These are phyloP conservation scores for Pholiota molesta DNA, from an alignment of 768 basidiomycete genomes.

Conservation along the genomic window DNA sequence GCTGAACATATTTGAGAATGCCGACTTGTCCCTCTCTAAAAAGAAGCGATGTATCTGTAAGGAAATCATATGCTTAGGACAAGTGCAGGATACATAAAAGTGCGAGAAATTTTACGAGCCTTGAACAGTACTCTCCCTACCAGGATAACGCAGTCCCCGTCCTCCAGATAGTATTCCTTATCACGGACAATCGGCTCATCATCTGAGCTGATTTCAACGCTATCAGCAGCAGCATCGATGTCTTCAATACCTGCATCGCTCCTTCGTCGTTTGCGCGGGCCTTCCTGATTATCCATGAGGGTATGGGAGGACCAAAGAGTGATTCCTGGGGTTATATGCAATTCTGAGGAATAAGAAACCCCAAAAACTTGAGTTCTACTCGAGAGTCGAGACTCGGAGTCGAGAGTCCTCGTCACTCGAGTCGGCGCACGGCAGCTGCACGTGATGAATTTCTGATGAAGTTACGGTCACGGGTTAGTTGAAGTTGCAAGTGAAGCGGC, in stretches of 20 bases:
- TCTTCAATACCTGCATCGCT: neutral
- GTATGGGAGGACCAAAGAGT: no score
- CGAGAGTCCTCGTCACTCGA: no score
- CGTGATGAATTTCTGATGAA: no score
- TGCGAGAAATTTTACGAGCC: neutral
- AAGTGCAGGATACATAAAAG: no score
- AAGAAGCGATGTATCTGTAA: constrained; percentile 17
- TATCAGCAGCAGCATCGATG: neutral
- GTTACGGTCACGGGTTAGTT: no score
- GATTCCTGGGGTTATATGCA: no score
- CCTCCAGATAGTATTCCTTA: constrained; percentile 13
- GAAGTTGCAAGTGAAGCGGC: no score
- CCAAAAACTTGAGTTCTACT: no score
- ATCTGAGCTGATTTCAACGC: neutral
- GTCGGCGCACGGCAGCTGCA: no score
- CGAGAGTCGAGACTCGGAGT: no score
- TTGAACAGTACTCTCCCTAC: constrained; percentile 19
- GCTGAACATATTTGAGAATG: constrained; percentile 16
- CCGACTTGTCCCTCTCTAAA: constrained; percentile 13
- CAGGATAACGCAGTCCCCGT: constrained; percentile 16
- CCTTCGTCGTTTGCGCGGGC: neutral
- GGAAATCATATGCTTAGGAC: neutral
- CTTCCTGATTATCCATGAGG: neutral
- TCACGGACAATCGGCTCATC: neutral
- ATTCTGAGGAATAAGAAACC: no score